Evolutionary conservation across 192 early-diverging fungal species (phyloP).

Genomic region (Linnemannia exigua): DNA sequence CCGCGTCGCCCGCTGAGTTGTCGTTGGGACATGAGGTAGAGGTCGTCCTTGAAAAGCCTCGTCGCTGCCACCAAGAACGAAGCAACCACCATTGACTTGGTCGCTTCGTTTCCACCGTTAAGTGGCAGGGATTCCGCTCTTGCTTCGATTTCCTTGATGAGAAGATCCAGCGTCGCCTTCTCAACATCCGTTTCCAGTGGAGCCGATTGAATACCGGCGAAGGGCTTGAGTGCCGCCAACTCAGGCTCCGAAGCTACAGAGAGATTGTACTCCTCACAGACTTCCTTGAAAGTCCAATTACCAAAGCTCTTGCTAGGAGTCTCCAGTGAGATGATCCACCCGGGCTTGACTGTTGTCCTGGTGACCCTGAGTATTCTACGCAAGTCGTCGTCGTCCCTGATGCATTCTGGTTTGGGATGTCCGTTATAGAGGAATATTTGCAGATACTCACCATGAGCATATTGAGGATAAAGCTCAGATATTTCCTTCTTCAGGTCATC

Average conservation of each 20-base stretch:
- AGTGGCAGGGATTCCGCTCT: background rate
- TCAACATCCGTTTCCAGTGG: slow-evolving; percentile 11
- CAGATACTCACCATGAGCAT: slow-evolving; percentile 20
- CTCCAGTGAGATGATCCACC: slow-evolving; percentile 15
- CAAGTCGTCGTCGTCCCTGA: slow-evolving; percentile 9
- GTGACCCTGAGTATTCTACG: slow-evolving; percentile 15
- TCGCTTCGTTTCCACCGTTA: slow-evolving; percentile 15
- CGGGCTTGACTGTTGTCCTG: background rate
- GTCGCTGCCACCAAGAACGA: slow-evolving; percentile 27
- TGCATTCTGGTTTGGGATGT: background rate
- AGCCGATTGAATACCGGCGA: slow-evolving; percentile 12
- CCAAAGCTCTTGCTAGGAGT: slow-evolving; percentile 20
- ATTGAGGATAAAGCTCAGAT: slow-evolving; percentile 12
- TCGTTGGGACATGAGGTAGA: slow-evolving; percentile 11
- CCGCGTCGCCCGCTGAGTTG: slow-evolving; percentile 15
- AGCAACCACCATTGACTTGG: slow-evolving; percentile 20
- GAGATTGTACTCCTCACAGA: slow-evolving; percentile 17
- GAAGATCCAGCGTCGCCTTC: background rate
- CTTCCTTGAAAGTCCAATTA: slow-evolving; percentile 23
- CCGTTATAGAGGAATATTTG: slow-evolving; percentile 21
- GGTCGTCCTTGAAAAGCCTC: too few relatives aligned
- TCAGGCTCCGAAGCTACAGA: background rate
- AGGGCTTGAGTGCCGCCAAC: background rate
- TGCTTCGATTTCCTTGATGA: slow-evolving; percentile 23
- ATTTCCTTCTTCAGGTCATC: background rate